A percentile compares a stretch with the other conserved stretches of the same genome.
Conservation (phyloP, 108 stramenopile species). For the Cyclotella distinguenda region DNA sequence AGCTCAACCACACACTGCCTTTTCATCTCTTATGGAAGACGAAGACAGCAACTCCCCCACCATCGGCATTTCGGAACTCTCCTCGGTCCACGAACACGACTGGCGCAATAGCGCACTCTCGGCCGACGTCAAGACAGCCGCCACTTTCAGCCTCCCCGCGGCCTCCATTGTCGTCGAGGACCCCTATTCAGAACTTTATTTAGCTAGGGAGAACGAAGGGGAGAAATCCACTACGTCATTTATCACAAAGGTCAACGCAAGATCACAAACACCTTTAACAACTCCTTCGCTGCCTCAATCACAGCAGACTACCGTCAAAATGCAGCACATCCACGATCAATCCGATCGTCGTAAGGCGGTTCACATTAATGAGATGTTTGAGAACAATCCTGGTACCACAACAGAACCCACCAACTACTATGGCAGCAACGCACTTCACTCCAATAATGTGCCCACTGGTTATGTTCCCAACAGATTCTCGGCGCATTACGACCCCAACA, state of each 20-base stretch:
- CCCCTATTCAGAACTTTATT: not conserved
- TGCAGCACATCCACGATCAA: not conserved
- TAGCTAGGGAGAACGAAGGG: not conserved
- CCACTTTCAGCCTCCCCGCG: not conserved
- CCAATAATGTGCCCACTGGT: not conserved
- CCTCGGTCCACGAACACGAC: slow-evolving; percentile 14
- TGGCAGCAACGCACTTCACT: not conserved
- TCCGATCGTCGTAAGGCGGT: not conserved
- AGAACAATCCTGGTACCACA: not conserved
- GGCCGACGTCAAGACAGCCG: not conserved
- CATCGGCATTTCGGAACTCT: slow-evolving; percentile 4
- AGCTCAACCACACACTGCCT: no score
- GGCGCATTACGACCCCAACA: slow-evolving; percentile 8
- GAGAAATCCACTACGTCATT: not conserved
- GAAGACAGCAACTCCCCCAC: slow-evolving; percentile 8
- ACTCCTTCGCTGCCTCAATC: not conserved
- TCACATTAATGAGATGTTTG: slow-evolving; percentile 8
- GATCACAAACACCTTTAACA: not conserved
- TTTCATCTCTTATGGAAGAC: no score
- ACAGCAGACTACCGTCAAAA: not conserved
- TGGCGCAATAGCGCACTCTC: not conserved
- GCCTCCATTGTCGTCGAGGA: not conserved
- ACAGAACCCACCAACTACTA: slow-evolving; percentile 3
- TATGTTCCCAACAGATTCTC: slow-evolving; percentile 9
- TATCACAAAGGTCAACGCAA: not conserved